These are phyloP conservation scores for Chlamydomonas schloesseri DNA, from an alignment of 139 green algal species.

Conservation along the genomic window DNA sequence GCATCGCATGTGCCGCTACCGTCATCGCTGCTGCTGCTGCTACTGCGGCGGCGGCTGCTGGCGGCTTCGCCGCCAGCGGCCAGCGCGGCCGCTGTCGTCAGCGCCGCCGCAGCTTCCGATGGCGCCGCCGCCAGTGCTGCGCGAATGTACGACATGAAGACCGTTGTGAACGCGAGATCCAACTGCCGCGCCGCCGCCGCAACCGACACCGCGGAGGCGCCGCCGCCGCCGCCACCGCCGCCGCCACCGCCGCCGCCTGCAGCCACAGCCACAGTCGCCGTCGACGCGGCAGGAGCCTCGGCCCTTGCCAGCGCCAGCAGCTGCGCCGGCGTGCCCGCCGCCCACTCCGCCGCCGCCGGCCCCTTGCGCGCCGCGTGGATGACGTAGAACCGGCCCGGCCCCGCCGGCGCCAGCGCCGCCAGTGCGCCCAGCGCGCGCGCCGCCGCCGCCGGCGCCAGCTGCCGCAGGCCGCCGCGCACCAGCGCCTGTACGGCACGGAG, in stretches of 20 bases:
- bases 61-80: neutral
- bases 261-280: neutral
- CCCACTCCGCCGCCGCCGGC: neutral
- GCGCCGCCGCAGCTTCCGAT: neutral
- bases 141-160: too few relatives aligned
- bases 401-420: neutral
- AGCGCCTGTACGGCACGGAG: neutral
- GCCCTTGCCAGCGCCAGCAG: too few relatives aligned
- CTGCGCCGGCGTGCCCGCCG: neutral
- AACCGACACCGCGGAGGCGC: too few relatives aligned
- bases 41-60: neutral
- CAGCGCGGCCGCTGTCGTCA: too few relatives aligned
- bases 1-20: too few relatives aligned
- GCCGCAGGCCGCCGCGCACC: neutral
- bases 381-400: neutral
- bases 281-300: neutral
- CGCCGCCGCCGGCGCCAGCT: neutral
- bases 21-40: neutral
- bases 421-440: conserved; percentile 2
- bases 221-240: too few relatives aligned
- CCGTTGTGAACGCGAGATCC: too few relatives aligned
- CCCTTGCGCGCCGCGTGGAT: neutral
- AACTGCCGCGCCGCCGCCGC: too few relatives aligned
- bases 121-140: too few relatives aligned
- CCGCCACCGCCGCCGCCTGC: too few relatives aligned